Evolutionary conservation across 1,139 yeast genomes (phyloP), one percentile per base, ranked within the genome.

Genomic region (Debaryomyces subglobosus): DNA sequence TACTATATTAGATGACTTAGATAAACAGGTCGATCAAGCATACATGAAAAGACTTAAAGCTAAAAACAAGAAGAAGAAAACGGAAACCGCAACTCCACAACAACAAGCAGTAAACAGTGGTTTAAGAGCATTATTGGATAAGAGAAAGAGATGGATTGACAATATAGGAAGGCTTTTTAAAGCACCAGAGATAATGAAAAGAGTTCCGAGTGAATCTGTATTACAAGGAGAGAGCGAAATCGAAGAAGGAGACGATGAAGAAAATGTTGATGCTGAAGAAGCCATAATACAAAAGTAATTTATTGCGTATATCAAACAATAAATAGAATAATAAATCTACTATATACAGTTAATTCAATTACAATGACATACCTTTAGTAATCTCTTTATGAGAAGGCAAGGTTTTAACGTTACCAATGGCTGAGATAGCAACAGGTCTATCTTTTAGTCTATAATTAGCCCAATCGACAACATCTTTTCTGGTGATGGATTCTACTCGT

Each of bases 11-110:
- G 98, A 94, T 49, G 98, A 94, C 63, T 75, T 95, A 57, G 97
- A 95, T 65, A 94, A 92, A 63, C 99, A 95, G 67, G 94, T 94
- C 24, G 99, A 95, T 64, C 98, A 90, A 67, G 94, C 96, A 10
- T 94, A 91, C 63, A 73, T 88, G 58, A 89, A 92, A 66, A 77
- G 97, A 51, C 79, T 89, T 52, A 83, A 92, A 58, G 90, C 85
- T n/a, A 87, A 90, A 50, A 87, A 86, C 54, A 86, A 86, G 67
- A 88, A 87, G 68, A 86, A 87, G 71, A 89, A 86, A 72, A 79
- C 81, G 49, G 72, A 68, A 42, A 53, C 61, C 6, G 60, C 65
- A 7, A 64, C 71, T 13, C 72, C 76, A 2, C 78, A 71, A 54
- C 79, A 71, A 47, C 78, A 71, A 49, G 85, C 85, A 8, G 86